These are phyloP conservation scores for Aspergillus asperescens DNA, from an alignment of 495 filamentous ascomycete species.

Conservation along the genomic window DNA sequence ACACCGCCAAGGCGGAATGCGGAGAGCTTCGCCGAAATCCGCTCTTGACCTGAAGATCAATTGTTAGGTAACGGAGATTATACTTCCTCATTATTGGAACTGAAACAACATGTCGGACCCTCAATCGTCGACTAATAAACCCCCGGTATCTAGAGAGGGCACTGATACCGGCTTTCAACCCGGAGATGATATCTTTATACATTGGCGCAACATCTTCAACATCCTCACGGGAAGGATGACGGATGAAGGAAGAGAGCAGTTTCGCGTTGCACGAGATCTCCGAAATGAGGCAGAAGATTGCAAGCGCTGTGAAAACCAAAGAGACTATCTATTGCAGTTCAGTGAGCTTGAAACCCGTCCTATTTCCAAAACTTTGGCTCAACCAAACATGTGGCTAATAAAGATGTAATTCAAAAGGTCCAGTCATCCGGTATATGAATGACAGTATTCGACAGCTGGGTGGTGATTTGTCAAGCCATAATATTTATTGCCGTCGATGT, in stretches of 20 bases:
- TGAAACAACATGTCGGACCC: slow-evolving; percentile 31
- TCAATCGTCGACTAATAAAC: slow-evolving; percentile 20
- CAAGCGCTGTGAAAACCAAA: slow-evolving; percentile 67
- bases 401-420: slow-evolving; percentile 40
- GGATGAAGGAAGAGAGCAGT: slow-evolving; percentile 60
- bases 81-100: slow-evolving; percentile 1
- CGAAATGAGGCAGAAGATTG: slow-evolving; percentile 66
- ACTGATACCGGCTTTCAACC: slow-evolving; percentile 37
- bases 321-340: slow-evolving; percentile 73
- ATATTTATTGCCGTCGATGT: slow-evolving; percentile 79
- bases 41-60: slow-evolving; percentile 7
- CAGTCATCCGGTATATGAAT: slow-evolving; percentile 76
- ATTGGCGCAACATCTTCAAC: slow-evolving; percentile 76
- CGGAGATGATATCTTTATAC: slow-evolving; percentile 58
- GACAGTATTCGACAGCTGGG: slow-evolving; percentile 73
- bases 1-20: slow-evolving; percentile 26
- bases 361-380: neutral
- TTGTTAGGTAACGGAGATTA: neutral
- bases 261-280: slow-evolving; percentile 61
- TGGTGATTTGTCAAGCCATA: slow-evolving; percentile 62
- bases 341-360: slow-evolving; percentile 37
- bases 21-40: slow-evolving; percentile 26
- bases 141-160: slow-evolving; percentile 20
- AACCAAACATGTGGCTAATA: slow-evolving; percentile 2
- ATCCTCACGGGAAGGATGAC: slow-evolving; percentile 68